A percentile compares a stretch with the other conserved stretches of the same genome.
phyloP scores from a whole-genome alignment of 2,329 filamentous ascomycete genomes.

The Ophiobolus disseminans region DNA sequence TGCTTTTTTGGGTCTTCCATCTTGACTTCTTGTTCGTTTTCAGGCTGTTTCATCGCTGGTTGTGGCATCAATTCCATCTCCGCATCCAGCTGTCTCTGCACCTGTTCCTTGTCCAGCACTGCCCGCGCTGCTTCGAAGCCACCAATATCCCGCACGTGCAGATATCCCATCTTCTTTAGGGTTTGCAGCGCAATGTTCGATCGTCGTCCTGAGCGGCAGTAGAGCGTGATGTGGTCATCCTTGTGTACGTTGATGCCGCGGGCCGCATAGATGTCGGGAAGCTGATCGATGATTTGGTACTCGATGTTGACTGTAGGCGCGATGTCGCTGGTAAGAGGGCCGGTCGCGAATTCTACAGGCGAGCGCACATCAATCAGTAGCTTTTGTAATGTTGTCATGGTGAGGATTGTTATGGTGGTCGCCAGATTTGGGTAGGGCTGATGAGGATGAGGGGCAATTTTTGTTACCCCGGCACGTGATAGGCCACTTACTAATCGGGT shows the following conservation, averaged over 20 bases:
- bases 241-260: conserved; percentile 29
- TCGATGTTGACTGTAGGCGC: conserved; percentile 46
- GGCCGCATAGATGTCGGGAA: conserved; percentile 29
- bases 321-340: conserved; percentile 34
- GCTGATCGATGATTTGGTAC: conserved; percentile 43
- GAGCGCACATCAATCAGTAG: conserved; percentile 48
- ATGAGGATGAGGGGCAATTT: too few relatives aligned
- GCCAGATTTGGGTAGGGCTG: too few relatives aligned
- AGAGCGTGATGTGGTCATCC: conserved; percentile 44
- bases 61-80: conserved; percentile 2
- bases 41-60: conserved; percentile 3
- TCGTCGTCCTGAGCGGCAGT: conserved; percentile 46
- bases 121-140: conserved; percentile 43
- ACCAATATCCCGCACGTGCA: conserved; percentile 44
- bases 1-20: conserved; percentile 15
- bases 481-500: too few relatives aligned
- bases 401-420: too few relatives aligned
- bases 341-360: conserved; percentile 45
- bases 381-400: conserved; percentile 14
- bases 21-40: conserved; percentile 2
- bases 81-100: conserved; percentile 21
- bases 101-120: conserved; percentile 37
- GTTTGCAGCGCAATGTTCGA: conserved; percentile 42
- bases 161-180: conserved; percentile 39
- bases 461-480: too few relatives aligned